Evolutionary conservation across 192 early-diverging fungal species (phyloP), one percentile per base, ranked within the genome.

Genomic region (Backusella psychrophila): DNA sequence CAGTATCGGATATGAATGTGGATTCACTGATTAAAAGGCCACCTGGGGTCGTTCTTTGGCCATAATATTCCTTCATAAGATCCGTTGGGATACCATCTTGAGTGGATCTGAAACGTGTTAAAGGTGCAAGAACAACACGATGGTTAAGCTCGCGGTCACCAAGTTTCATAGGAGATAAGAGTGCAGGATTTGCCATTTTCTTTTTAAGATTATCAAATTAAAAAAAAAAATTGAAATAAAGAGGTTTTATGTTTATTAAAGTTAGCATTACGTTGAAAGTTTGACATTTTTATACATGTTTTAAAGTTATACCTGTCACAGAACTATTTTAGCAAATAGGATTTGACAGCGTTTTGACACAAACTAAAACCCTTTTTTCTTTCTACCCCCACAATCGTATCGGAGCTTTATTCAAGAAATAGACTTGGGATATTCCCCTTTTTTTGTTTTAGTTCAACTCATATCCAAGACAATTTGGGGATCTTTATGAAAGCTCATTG

Each of bases 11-110:
- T 36, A 80, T 74, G 15, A 69, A 53, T 0, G 71, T 73, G 26
- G 75, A 72, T 66, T 81, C 80, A 34, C 67, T 77, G 11, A 81
- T 72, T 42, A 80, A 34, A 9, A 80, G 41, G 31, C 79, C 79
- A 19, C 78, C 71, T 0, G 39, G 29, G 2, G 66, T 70, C 2
- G 80, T 34, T 35, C 80, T 71, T 74, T 81, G 80, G 0, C 29
- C 36, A 49, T 81, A 81, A 33, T 81, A 77, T 34, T 77, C 53
- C 26, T 39, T 56, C 23, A 77, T 33, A 3, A 59, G 14, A 9
- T 53, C 38, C 31, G 12, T 77, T n/a, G 80, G 80, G 17, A 56
- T 59, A 31, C 38, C 63, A 26, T 72, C 19, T 9, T 56, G 2
- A 23, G 12, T 31, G 46, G 33, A 41, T 15, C 80, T 65, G 14